Evolutionary conservation across 345 rosid species (phyloP).

Genomic region (Populus tremula): DNA sequence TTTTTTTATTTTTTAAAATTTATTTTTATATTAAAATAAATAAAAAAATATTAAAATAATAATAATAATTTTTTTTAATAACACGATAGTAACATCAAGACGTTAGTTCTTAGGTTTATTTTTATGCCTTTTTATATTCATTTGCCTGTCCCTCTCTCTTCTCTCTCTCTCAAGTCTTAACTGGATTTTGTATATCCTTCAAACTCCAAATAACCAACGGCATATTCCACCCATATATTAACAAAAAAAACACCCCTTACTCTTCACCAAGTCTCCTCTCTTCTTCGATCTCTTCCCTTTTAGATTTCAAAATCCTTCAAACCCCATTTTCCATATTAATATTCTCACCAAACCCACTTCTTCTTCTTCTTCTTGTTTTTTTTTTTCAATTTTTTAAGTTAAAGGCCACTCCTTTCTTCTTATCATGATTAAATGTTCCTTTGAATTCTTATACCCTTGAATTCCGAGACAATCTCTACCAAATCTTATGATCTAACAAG

Average conservation of each 20-base stretch:
- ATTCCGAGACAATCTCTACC: not conserved
- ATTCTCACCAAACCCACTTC: not conserved
- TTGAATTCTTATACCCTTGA: not conserved
- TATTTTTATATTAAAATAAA: no score
- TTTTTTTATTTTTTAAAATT: no score
- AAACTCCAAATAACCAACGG: not conserved
- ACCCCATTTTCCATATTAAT: not conserved
- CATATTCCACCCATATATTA: not conserved
- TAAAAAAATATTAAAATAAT: no score
- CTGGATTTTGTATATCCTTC: not conserved
- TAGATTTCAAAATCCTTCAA: not conserved
- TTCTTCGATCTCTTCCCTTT: not conserved
- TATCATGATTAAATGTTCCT: not conserved
- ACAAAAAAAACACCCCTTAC: not conserved
- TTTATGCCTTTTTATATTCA: not conserved
- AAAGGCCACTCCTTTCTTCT: not conserved
- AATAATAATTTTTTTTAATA: no score
- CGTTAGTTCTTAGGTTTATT: conserved; percentile 7
- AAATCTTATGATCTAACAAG: not conserved
- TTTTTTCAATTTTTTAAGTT: not conserved
- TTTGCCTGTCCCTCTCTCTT: not conserved
- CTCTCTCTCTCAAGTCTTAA: not conserved
- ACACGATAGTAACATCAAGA: not conserved
- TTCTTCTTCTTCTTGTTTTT: no score
- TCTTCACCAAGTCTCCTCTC: not conserved